Evolutionary conservation across 2,329 filamentous ascomycete species (phyloP), one percentile per base, ranked within the genome.

Genomic region (Tympanopsis confertula): DNA sequence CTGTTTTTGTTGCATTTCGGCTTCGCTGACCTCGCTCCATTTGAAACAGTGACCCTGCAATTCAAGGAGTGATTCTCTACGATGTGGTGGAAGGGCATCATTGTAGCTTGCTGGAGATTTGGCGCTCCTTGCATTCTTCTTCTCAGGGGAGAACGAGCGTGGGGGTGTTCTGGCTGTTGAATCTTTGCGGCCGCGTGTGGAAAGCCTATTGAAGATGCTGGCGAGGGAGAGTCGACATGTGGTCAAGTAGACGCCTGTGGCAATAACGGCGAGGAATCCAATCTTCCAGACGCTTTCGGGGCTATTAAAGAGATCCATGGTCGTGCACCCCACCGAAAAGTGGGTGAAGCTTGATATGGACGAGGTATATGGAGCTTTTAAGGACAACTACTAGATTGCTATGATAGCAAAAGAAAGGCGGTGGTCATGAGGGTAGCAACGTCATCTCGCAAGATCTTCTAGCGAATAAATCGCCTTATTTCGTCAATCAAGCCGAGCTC

Each of bases 111-210:
- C 44, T 3, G 50, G 41, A 4, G 51, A 41, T 10, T 43, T 39
- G 20, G 48, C 42, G 37, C 54, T 53, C 13, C 47, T 49, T 29
- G 51, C 40, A 37, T 57, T 40, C 43, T 57, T 58, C 49, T 66
- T 68, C n/a, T 61, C 58, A 2, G 67, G 66, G 1, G 68, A 71
- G 7, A 72, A 45, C 2, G 68, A 72, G 37, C 63, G 61, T 28
- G 69, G 67, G 30, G 70, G 68, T n/a, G 68, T 72, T 42, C 54
- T 58, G 10, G 67, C 60, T 20, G 57, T 61, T n/a, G 66, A 66
- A n/a, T 55, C 46, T 43, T 59, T 60, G 39, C 61, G 57, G 30
- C 54, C 53, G 36, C 55, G 58, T n/a, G n/a, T n/a, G n/a, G 30
- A 33, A 10, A 15, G 15, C 30, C 17, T 33, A 33, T 33, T 33